Evolutionary conservation across 169 alveolate species (phyloP).

Genomic region (Babesia ovis): DNA sequence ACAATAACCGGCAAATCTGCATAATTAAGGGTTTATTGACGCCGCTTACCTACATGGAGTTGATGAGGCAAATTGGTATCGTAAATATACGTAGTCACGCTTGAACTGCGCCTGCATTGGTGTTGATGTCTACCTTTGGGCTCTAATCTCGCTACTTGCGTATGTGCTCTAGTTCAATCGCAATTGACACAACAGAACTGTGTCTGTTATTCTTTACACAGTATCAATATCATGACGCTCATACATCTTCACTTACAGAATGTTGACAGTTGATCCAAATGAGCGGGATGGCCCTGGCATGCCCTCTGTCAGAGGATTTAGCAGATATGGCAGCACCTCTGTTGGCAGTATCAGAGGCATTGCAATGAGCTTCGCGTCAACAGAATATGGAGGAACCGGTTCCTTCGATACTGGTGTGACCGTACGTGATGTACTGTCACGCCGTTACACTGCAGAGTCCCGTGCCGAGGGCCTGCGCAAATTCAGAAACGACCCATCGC

Average conservation of each 20-base stretch:
- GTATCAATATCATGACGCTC: not conserved
- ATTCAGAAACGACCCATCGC: slow-evolving; percentile 9
- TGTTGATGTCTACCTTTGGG: no score
- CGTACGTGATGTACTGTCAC: slow-evolving; percentile 10
- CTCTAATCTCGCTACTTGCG: no score
- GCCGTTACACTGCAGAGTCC: not conserved
- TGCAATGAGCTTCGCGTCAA: not conserved
- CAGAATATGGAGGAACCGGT: not conserved
- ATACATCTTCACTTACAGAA: not conserved
- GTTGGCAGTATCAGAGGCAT: not conserved
- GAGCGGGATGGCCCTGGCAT: not conserved
- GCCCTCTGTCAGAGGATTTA: not conserved
- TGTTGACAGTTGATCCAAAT: not conserved
- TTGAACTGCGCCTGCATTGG: no score
- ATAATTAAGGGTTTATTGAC: no score
- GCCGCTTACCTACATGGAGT: no score
- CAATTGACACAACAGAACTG: not conserved
- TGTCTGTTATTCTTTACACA: not conserved
- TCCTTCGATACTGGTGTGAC: slow-evolving; percentile 17
- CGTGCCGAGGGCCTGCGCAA: not conserved
- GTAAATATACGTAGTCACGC: no score
- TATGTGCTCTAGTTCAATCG: not conserved
- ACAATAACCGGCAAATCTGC: no score
- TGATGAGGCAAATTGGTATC: no score
- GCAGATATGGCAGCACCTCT: not conserved